These are phyloP conservation scores for Stemphylium vesicarium DNA, from an alignment of 2,329 filamentous ascomycete genomes.

Conservation along the genomic window DNA sequence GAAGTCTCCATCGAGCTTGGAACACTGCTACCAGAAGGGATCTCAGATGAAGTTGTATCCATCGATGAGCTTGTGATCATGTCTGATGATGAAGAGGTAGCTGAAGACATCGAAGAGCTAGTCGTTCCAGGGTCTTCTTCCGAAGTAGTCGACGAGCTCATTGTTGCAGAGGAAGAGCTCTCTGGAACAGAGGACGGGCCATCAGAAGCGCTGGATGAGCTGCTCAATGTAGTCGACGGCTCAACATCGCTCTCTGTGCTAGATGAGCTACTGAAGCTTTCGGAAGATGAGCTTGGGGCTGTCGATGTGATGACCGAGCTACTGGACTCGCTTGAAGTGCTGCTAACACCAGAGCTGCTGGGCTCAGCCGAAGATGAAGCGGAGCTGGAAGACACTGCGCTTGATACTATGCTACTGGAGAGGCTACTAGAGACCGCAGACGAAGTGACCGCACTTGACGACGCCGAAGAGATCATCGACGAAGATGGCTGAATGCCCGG, in stretches of 20 bases:
- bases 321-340: background rate
- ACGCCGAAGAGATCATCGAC: background rate
- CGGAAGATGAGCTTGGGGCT: background rate
- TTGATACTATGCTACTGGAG: slow-evolving; percentile 1
- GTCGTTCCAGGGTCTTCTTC: background rate
- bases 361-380: background rate
- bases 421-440: slow-evolving; percentile 3
- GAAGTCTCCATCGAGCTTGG: background rate
- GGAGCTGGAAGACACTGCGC: background rate
- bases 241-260: background rate
- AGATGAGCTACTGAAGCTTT: background rate
- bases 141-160: background rate
- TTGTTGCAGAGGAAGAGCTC: background rate
- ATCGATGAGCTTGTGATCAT: background rate
- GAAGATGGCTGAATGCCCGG: background rate
- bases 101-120: background rate
- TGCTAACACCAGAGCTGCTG: background rate
- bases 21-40: background rate
- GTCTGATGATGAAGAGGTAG: background rate
- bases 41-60: background rate
- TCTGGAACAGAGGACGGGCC: background rate
- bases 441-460: background rate
- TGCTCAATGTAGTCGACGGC: background rate
- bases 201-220: background rate
- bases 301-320: background rate